Evolutionary conservation across 805 yeast species (phyloP).

Genomic region (Wickerhamomyces rabaulensis): DNA sequence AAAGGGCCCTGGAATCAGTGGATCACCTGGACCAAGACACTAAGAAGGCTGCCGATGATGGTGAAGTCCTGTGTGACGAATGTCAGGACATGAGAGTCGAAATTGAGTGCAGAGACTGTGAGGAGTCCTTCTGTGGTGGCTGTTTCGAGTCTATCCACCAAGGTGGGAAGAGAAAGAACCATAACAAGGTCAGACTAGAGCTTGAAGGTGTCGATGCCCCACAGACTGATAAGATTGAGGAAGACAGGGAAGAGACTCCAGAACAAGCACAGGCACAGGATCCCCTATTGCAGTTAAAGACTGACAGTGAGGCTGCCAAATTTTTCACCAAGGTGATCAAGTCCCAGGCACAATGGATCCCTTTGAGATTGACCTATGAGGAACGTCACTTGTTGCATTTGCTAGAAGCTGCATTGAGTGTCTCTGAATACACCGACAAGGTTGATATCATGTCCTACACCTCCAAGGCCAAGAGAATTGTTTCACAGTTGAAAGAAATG

Average conservation of each 20-base stretch:
- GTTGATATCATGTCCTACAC: constrained; percentile 66
- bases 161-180: constrained; percentile 56
- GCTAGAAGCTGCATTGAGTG: constrained; percentile 72
- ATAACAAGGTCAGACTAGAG: constrained; percentile 28
- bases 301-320: constrained; percentile 1
- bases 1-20: constrained; percentile 9
- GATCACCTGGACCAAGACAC: constrained; percentile 12
- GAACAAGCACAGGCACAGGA: constrained; percentile 22
- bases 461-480: constrained; percentile 66
- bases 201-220: constrained; percentile 9
- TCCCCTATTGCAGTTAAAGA: constrained; percentile 6
- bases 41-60: constrained; percentile 22
- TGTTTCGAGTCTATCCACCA: constrained; percentile 66
- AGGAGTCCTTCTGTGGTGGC: constrained; percentile 63
- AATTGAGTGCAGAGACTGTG: constrained; percentile 55
- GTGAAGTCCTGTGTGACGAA: constrained; percentile 52
- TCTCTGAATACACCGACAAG: constrained; percentile 74
- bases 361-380: constrained; percentile 59
- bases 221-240: constrained; percentile 10
- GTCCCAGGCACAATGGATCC: constrained; percentile 50
- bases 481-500: constrained; percentile 66
- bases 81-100: constrained; percentile 72
- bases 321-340: constrained; percentile 25
- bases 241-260: constrained; percentile 12
- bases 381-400: constrained; percentile 66